Base-by-base conservation (phyloP, 2,329 filamentous ascomycete genomes). In the Thielaviopsis musarum region DNA sequence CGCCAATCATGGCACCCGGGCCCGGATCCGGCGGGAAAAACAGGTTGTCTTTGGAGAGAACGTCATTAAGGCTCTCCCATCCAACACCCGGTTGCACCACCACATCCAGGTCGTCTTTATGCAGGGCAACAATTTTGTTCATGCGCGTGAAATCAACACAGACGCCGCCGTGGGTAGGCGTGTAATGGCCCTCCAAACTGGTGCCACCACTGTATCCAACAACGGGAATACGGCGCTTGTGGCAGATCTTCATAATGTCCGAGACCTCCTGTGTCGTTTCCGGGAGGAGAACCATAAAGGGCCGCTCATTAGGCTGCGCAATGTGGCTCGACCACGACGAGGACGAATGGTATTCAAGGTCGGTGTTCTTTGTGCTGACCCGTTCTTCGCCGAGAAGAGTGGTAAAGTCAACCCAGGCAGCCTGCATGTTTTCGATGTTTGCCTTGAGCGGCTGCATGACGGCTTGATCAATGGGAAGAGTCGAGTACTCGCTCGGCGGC, bases 11-110 rank as follows among this genome's bases (percentile, higher is more conserved):
- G 62, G 90, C 90, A 19, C 90, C 89, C 57, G 91, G 90, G 58
- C 90, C 91, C 19, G 90, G 90, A 70, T 95, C 90, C 0, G 89
- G 90, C 22, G 90, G 90, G 73, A 95, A 95, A 76, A 95, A 95
- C 3, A 96, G 78, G 28, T 85, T 86, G 62, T 88, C 76, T 55
- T 82, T 76, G 6, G 74, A 76, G 19, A 96, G 77, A 63, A 85
- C 77, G 66, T 93, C 88, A 68, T 95, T 95, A 48, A 96, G 75
- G 9, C 78, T 69, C 72, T 95, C 88, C 90, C 90, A 96, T 13
- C 88, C 88, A 10, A 95, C 81, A 1, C 87, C 90, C 5, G 86
- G 85, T 70, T 89, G 86, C 21, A 89, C 85, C 6, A 88, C 78
- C 15, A 87, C 84, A 69, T 90, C 86, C 62, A 89, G 73, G 67